Conservation (phyloP, 306 rosid species). For the Vachellia collinsii region DNA sequence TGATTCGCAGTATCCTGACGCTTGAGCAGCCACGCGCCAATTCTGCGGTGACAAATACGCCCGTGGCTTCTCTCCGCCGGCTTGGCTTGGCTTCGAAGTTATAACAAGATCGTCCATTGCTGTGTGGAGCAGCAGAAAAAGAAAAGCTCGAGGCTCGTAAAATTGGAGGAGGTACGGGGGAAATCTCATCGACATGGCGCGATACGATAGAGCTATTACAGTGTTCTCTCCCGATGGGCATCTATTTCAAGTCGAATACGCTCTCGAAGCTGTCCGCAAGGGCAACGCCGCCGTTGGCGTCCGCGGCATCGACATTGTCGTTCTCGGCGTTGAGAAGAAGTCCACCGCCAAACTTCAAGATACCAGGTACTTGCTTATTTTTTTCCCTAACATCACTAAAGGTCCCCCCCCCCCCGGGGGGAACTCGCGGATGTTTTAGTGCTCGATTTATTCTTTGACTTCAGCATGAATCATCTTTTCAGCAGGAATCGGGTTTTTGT, state of each 20-base stretch:
- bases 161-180: constrained; percentile 16
- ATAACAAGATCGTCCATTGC: background rate
- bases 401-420: background rate
- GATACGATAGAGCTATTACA: constrained; percentile 97
- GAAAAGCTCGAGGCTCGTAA: background rate
- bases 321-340: constrained; percentile 98
- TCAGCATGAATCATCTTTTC: background rate
- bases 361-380: constrained; percentile 58
- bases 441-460: background rate
- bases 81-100: background rate
- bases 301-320: constrained; percentile 93
- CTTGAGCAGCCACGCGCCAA: background rate
- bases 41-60: background rate
- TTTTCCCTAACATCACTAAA: background rate
- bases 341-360: constrained; percentile 95
- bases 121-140: constrained; percentile 5
- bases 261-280: constrained; percentile 97
- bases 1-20: background rate
- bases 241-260: constrained; percentile 95
- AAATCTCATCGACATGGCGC: constrained; percentile 57
- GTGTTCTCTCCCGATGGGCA: constrained; percentile 98
- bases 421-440: background rate
- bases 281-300: constrained; percentile 99
- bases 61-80: no score
- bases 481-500: background rate